Evolutionary conservation across 192 early-diverging fungal genomes (phyloP).

Genomic region (Gigaspora rosea): DNA sequence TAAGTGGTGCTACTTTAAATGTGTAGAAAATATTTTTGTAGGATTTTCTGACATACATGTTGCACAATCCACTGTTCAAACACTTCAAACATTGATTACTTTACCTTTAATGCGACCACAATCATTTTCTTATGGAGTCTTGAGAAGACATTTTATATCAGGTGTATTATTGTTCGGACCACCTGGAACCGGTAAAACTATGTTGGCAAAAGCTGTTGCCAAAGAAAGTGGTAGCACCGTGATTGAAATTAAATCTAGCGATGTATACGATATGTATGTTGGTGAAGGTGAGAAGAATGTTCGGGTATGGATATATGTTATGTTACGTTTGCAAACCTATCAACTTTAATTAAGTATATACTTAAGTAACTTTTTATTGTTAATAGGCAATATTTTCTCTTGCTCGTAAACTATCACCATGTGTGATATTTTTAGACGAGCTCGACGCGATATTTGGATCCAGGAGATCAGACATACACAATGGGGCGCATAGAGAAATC

Average conservation of each 20-base stretch:
- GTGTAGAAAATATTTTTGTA: constrained; percentile 53
- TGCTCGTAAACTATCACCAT: constrained; percentile 88
- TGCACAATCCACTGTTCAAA: constrained; percentile 75
- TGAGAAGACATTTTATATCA: constrained; percentile 66
- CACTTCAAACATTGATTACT: constrained; percentile 82
- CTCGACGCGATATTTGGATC: constrained; percentile 84
- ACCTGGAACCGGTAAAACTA: constrained; percentile 86
- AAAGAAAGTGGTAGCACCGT: constrained; percentile 80
- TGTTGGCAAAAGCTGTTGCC: constrained; percentile 83
- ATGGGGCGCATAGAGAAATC: constrained; percentile 72
- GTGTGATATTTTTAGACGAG: constrained; percentile 97
- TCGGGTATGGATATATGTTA: constrained; percentile 33
- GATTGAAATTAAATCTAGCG: constrained; percentile 75
- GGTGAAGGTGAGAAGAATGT: constrained; percentile 98
- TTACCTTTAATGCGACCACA: constrained; percentile 79
- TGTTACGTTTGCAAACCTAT: not conserved
- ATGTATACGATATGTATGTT: constrained; percentile 86
- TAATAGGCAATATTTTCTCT: constrained; percentile 84
- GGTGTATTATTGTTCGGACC: constrained; percentile 86
- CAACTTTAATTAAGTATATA: not conserved
- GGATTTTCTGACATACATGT: constrained; percentile 76
- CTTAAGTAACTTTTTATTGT: not conserved
- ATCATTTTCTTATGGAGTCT: constrained; percentile 71
- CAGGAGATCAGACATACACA: constrained; percentile 35
- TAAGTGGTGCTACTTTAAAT: not conserved